Evolutionary conservation across 257 asterid species (phyloP), one percentile per base, ranked within the genome.

Genomic region (Primulina eburnea): DNA sequence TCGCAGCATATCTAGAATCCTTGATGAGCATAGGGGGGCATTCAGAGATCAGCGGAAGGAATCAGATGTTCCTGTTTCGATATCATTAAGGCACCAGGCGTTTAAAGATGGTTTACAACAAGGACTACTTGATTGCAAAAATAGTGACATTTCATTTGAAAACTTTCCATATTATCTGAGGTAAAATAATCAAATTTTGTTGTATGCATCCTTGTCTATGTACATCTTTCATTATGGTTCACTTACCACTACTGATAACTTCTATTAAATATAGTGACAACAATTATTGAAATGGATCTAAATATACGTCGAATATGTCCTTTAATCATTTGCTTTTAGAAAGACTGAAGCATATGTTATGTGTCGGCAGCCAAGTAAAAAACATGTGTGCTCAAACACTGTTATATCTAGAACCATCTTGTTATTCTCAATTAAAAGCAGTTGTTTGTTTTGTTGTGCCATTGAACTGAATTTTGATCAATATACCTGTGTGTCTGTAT

Each of bases 131-230:
- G 85, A 77, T 78, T 76, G 92, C 67, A 73, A 82, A 67, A 72
- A 73, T 70, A 88, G 88, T 52, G 92, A 85, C 60, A 86, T 83
- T 65, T 84, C 98, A 10, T 88, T 90, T 77, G 92, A 87, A 71
- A 86, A 83, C 69, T 90, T 92, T 74, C 97, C 98, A 4, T 90
- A 92, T 69, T 92, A 90, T 76, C 79, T 92, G 61, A 90, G 98
- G 98, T 92, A 84, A 78, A 66, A 34, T 32, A 28, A 70, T 62
- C 24, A 53, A 47, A 24, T 62, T 68, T 40, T 24, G 24, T 28
- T 11, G 7, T 47, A 47, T 14, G 53, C 28, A 30, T 37, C 52
- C 24, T 32, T 3, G 16, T 28, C 52, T 69, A 40, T 63, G 26
- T 30, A 43, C 67, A 29, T 71, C 38, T 40, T 65, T 24, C 72